phyloP scores from a whole-genome alignment of 1,284 basidiomycete species.

The Violaceomyces palustris region DNA sequence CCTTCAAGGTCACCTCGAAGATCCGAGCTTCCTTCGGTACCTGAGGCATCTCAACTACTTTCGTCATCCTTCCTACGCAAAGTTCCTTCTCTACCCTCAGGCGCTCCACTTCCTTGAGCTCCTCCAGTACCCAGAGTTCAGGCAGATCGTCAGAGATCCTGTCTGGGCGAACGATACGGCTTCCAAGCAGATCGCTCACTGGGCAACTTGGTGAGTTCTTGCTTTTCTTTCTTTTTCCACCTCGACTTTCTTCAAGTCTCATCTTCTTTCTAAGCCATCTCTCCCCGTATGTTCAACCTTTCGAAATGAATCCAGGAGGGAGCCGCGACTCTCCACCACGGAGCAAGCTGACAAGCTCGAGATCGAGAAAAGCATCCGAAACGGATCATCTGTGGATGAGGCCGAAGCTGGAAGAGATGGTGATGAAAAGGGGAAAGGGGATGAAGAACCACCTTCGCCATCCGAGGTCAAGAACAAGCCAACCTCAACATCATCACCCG shows the following conservation, averaged over 20 bases:
- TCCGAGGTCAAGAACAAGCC: no score
- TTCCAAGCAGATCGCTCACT: slow-evolving; percentile 37
- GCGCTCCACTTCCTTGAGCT: slow-evolving; percentile 39
- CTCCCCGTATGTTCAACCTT: no score
- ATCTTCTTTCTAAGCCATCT: no score
- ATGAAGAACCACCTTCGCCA: no score
- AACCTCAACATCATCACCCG: no score
- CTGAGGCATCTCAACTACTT: slow-evolving; percentile 40
- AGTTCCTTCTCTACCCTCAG: slow-evolving; percentile 44
- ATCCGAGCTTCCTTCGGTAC: slow-evolving; percentile 35
- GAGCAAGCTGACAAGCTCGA: no score
- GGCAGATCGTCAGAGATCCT: slow-evolving; percentile 26
- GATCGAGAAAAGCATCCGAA: no score
- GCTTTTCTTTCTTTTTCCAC: background rate
- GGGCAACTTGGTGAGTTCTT: slow-evolving; percentile 44
- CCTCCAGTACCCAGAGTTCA: slow-evolving; percentile 34
- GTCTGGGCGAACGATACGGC: slow-evolving; percentile 42
- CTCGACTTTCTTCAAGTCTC: background rate
- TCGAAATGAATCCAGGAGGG: no score
- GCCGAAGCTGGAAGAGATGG: no score
- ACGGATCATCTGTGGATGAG: no score
- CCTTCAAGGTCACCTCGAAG: slow-evolving; percentile 24
- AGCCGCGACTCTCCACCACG: no score
- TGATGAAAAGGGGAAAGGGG: no score
- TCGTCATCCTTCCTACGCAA: slow-evolving; percentile 36